phyloP scores from a whole-genome alignment of 2,329 filamentous ascomycete species.

The Apiospora saccharicola region DNA sequence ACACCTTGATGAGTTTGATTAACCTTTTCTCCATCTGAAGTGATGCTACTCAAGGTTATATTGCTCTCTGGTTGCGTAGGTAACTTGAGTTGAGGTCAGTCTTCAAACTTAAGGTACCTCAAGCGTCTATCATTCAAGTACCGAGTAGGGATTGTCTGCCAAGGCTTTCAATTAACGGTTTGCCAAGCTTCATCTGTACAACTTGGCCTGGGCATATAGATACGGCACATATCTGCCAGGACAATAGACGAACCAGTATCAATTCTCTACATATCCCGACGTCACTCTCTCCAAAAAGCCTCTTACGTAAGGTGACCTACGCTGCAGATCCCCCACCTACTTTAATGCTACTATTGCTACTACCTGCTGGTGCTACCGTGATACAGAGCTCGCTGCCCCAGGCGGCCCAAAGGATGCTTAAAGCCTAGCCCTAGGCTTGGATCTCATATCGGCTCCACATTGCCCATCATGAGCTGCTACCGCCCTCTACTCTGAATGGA shows the following conservation, averaged over 20 bases:
- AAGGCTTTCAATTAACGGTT: background rate
- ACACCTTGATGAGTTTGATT: background rate
- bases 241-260: background rate
- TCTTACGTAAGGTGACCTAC: background rate
- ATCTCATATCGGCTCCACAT: background rate
- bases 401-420: background rate
- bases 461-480: background rate
- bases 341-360: background rate
- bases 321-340: conserved; percentile 3
- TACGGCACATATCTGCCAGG: background rate
- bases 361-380: background rate
- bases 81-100: conserved; percentile 6
- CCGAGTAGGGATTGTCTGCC: background rate
- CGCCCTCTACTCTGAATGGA: background rate
- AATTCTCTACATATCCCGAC: background rate
- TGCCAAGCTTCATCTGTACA: background rate
- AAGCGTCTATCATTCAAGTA: background rate
- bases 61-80: background rate
- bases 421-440: background rate
- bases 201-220: background rate
- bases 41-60: conserved; percentile 5
- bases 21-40: background rate
- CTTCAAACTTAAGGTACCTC: background rate
- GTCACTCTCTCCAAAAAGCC: background rate
- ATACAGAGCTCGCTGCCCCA: background rate